These are phyloP conservation scores for Vitis cinerea DNA, from an alignment of 164 flowering plant genomes.

Conservation along the genomic window DNA sequence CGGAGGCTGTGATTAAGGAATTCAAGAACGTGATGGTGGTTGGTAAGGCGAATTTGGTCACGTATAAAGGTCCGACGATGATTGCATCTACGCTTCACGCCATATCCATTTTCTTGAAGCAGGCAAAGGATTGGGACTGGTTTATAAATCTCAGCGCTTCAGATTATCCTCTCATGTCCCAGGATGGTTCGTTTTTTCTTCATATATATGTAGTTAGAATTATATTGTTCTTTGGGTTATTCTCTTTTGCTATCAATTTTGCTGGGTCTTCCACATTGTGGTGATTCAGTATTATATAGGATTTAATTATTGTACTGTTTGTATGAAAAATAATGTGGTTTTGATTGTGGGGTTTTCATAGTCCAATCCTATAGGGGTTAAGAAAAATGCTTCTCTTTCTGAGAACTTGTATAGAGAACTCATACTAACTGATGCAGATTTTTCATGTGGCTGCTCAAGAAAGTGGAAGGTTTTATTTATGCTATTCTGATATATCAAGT, in stretches of 20 bases:
- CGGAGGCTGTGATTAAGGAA: slow-evolving; percentile 38
- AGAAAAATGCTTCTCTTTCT: too few species aligned
- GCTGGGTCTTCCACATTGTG: not conserved
- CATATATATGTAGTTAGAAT: not conserved
- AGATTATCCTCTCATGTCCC: slow-evolving; percentile 90
- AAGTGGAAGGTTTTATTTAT: too few species aligned
- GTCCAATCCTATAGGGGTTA: too few species aligned
- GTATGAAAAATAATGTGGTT: too few species aligned
- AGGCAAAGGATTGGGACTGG: slow-evolving; percentile 83
- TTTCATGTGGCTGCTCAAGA: too few species aligned
- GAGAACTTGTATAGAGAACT: too few species aligned
- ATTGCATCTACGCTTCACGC: slow-evolving; percentile 75
- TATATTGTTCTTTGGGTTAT: not conserved
- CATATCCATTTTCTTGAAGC: slow-evolving; percentile 63
- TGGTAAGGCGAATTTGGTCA: slow-evolving; percentile 72
- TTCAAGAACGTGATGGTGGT: slow-evolving; percentile 74
- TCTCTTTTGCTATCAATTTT: not conserved
- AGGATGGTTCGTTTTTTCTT: slow-evolving; percentile 63
- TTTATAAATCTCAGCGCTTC: slow-evolving; percentile 84
- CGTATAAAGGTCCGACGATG: slow-evolving; percentile 79
- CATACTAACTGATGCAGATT: too few species aligned
- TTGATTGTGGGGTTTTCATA: too few species aligned
- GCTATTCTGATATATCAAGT: too few species aligned
- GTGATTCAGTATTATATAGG: too few species aligned
- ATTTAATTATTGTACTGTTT: too few species aligned